Base-by-base conservation (phyloP, 2,329 filamentous ascomycete genomes). In the Cladosporium sphaerospermum region DNA sequence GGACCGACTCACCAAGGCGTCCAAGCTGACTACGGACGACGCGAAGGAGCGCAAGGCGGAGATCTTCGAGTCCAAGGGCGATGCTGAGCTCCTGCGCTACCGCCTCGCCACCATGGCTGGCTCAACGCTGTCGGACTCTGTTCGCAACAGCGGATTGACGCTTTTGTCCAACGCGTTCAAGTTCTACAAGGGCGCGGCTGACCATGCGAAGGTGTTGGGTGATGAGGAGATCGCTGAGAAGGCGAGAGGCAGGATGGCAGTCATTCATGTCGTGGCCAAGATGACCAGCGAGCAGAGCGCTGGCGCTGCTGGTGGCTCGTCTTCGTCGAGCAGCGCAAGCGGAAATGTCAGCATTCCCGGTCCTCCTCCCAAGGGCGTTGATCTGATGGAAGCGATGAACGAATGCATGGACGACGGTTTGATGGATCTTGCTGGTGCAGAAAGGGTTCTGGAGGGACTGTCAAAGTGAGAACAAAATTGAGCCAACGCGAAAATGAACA, bases 121-220 rank as follows among this genome's bases (percentile, higher is more conserved):
- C n/a, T 49, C 54, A 1, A 65, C 71, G 36, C 59, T 73, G 2
- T 73, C 77, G 1, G 72, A 75, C 46, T 60, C 66, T 4, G 59
- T 73, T 4, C 62, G 67, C 23, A 72, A 73, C 45, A 76, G 78
- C 60, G 69, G 67, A 3, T 59, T 67, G 5, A 76, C 73, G 2
- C 66, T 83, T 10, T 62, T 80, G 36, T 75, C 74, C 52, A 83
- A 83, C 58, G 78, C 80, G 1, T 75, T 77, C 56, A 79, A 75
- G 4, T 83, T 79, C 60, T 83, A 81, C 59, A 74, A 77, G 16
- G 79, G 80, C 37, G 79, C 78, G 6, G 56, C 60, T 19, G 60
- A 61, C n/a, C 57, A 61, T 75, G 57, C 67, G 69, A 42, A 65
- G 64, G 16, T 74, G 75, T 48, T 76, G 71, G 16, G 67, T 69